phyloP scores from a whole-genome alignment of 2,329 filamentous ascomycete species.

The Pseudocercospora pini-densiflorae region DNA sequence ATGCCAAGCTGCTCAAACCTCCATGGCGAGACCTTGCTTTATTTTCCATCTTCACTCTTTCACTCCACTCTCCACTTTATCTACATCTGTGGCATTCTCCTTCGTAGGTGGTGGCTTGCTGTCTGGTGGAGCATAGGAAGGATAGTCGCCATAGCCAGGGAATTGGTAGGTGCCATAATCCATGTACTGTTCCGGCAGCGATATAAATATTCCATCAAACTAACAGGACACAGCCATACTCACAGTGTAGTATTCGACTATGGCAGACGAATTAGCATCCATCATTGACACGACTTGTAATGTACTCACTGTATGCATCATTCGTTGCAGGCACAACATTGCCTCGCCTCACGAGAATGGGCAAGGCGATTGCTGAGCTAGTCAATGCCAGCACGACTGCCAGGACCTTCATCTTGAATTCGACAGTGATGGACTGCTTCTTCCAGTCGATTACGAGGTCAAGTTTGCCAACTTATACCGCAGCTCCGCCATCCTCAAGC shows the following conservation, averaged over 20 bases:
- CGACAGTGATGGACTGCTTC: not conserved
- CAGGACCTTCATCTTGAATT: not conserved
- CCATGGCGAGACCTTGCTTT: not conserved
- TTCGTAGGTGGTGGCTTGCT: not conserved
- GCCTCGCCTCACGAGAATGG: not conserved
- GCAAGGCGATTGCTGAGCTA: not conserved
- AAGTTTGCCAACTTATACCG: not conserved
- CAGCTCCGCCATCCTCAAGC: not conserved
- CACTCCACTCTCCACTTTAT: not conserved
- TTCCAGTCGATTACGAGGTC: not conserved
- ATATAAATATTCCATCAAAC: not conserved
- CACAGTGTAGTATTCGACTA: slow-evolving; percentile 3
- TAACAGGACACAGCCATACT: not conserved
- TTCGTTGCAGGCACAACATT: not conserved
- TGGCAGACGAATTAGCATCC: not conserved
- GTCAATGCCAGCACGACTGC: not conserved
- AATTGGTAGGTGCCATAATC: not conserved
- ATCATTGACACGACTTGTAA: not conserved
- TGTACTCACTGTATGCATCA: not conserved
- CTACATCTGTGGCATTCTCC: not conserved
- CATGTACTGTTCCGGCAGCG: not conserved
- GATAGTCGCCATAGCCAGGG: not conserved
- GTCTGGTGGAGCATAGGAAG: not conserved
- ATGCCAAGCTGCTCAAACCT: not conserved
- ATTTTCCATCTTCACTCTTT: not conserved